These are phyloP conservation scores for Botrytis sinoallii DNA, from an alignment of 2,329 filamentous ascomycete genomes.

Conservation along the genomic window DNA sequence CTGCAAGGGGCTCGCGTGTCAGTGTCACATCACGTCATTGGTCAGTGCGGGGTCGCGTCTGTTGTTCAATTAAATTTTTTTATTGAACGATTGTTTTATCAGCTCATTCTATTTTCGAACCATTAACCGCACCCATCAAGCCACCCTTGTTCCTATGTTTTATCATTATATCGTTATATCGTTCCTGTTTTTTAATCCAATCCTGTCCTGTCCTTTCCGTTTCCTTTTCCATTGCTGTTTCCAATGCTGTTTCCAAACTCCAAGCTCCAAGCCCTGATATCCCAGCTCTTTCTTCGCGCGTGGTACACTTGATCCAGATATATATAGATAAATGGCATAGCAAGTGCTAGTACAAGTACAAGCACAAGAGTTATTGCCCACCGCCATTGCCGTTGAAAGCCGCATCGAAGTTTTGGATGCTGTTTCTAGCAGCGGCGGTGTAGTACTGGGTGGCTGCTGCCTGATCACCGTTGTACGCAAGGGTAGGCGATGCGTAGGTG, in stretches of 20 bases:
- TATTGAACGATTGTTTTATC: background rate
- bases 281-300: accelerated
- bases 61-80: background rate
- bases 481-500: background rate
- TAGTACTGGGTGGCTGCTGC: background rate
- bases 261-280: background rate
- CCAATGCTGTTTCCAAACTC: background rate
- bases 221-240: background rate
- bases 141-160: background rate
- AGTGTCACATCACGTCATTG: background rate
- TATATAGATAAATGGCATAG: background rate
- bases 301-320: background rate
- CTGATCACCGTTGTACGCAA: background rate
- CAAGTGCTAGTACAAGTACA: background rate
- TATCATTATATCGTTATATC: background rate
- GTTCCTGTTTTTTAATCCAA: no score
- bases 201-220: background rate
- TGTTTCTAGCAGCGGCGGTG: background rate
- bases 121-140: background rate
- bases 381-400: background rate
- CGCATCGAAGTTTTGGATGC: background rate
- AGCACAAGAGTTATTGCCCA: background rate
- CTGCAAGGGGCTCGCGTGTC: background rate
- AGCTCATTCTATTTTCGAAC: background rate
- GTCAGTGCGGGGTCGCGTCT: background rate